phyloP scores from a whole-genome alignment of 176 grass and related monocot genomes.

The Triticum aestivum region DNA sequence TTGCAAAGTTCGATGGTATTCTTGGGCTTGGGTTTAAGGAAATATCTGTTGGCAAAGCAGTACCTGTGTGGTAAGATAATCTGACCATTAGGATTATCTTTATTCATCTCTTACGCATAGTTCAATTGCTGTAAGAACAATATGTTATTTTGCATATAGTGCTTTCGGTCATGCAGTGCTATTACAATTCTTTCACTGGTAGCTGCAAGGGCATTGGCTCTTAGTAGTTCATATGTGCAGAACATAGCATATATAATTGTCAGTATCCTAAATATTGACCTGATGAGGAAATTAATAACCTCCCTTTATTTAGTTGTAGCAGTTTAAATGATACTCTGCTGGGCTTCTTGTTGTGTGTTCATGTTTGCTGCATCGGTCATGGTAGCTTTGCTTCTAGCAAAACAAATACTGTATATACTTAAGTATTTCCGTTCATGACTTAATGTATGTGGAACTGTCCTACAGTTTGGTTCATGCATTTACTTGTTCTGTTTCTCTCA shows the following conservation, averaged over 20 bases:
- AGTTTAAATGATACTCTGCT: neutral
- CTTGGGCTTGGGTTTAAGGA: slow-evolving; percentile 92
- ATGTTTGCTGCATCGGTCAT: neutral
- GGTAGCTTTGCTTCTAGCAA: neutral
- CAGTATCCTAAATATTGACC: neutral
- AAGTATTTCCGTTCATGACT: neutral
- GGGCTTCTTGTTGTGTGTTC: neutral
- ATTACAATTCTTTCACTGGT: neutral
- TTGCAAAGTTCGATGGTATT: slow-evolving; percentile 96
- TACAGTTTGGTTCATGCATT: neutral
- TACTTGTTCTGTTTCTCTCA: neutral
- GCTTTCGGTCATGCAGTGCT: neutral
- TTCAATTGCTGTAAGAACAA: neutral
- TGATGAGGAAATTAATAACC: neutral
- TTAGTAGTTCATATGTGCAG: neutral
- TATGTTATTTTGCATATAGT: neutral
- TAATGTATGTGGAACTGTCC: neutral
- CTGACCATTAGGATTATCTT: neutral
- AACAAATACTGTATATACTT: neutral
- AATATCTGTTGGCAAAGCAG: slow-evolving; percentile 85
- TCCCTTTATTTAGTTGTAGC: neutral
- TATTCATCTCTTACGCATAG: neutral
- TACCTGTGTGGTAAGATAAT: slow-evolving; percentile 70
- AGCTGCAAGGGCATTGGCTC: neutral
- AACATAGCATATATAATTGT: neutral